Percentiles rank a stretch among this genome's conserved stretches.
phyloP scores from a whole-genome alignment of 2,329 filamentous ascomycete genomes.

The Colletotrichum agaves region DNA sequence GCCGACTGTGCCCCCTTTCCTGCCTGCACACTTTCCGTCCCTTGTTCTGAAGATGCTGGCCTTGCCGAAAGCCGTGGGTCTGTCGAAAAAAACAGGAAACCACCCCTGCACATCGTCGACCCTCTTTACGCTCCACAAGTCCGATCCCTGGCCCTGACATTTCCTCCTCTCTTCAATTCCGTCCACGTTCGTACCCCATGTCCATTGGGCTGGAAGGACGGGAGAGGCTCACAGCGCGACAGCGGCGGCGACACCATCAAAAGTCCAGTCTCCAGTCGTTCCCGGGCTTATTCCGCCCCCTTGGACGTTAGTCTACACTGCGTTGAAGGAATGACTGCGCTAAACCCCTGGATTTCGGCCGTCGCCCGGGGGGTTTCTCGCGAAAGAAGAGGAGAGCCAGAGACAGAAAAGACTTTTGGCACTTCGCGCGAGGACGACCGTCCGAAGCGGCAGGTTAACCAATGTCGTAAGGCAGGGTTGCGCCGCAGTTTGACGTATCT shows the following conservation, averaged over 20 bases:
- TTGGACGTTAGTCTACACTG: slow-evolving; percentile 13
- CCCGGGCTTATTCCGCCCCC: slow-evolving; percentile 4
- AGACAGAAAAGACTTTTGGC: neutral
- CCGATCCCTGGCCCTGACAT: slow-evolving; percentile 28
- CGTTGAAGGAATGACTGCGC: slow-evolving; percentile 13
- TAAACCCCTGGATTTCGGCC: slow-evolving; percentile 11
- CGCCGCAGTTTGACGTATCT: slow-evolving; percentile 36
- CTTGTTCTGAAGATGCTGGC: slow-evolving; percentile 4
- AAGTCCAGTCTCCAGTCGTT: slow-evolving; percentile 13
- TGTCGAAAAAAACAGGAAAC: neutral
- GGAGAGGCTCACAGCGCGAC: slow-evolving; percentile 32
- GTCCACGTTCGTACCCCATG: neutral
- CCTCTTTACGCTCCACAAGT: slow-evolving; percentile 38
- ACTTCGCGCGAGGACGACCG: neutral
- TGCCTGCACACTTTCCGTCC: slow-evolving; percentile 4
- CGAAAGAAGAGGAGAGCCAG: neutral
- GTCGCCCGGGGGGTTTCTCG: slow-evolving; percentile 21
- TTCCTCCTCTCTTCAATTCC: slow-evolving; percentile 14
- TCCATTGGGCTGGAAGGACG: slow-evolving; percentile 16
- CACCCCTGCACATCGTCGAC: slow-evolving; percentile 40
- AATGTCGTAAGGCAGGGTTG: slow-evolving; percentile 34
- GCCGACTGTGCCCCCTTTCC: slow-evolving; percentile 13
- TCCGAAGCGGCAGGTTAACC: slow-evolving; percentile 17
- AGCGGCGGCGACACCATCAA: slow-evolving; percentile 33
- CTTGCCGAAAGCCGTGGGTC: slow-evolving; percentile 32